A percentile compares a stretch with the other conserved stretches of the same genome.
Conservation (phyloP, 345 rosid genomes). For the Carallia brachiata region DNA sequence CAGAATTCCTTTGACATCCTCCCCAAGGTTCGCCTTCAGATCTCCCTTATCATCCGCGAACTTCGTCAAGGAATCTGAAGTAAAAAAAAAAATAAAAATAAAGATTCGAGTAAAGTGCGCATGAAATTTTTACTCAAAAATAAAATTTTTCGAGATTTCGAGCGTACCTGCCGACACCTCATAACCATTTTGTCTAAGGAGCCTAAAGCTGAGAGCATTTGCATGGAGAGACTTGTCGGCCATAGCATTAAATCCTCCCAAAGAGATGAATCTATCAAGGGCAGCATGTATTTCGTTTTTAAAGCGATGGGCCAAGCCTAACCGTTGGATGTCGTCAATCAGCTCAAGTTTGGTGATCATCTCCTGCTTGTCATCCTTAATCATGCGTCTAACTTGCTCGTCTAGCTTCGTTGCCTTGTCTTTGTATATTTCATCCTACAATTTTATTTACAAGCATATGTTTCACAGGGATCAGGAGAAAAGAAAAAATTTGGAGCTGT, state of each 20-base stretch:
- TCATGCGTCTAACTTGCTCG: conserved; percentile 4
- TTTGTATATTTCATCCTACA: background rate
- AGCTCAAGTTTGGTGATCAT: conserved; percentile 4
- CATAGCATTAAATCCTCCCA: background rate
- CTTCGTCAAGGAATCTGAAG: conserved; percentile 7
- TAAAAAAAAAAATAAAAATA: too few species aligned
- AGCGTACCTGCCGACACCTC: conserved; percentile 22
- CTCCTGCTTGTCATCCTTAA: background rate
- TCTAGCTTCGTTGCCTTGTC: conserved; percentile 13
- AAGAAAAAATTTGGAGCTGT: too few species aligned
- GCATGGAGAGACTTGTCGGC: conserved; percentile 1
- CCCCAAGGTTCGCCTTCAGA: conserved; percentile 6
- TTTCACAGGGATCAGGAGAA: too few species aligned
- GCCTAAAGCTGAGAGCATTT: conserved; percentile 24
- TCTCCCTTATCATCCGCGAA: conserved; percentile 4
- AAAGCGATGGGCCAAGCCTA: conserved; percentile 13
- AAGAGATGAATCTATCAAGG: background rate
- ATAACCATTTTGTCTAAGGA: conserved; percentile 27
- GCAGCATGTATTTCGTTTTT: background rate
- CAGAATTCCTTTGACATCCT: conserved; percentile 10
- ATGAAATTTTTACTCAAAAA: background rate
- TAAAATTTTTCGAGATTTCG: background rate
- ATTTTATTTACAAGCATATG: too few species aligned
- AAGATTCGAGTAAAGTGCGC: background rate
- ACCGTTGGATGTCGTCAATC: conserved; percentile 18